A percentile compares a stretch with the other conserved stretches of the same genome.
These are phyloP conservation scores for Pseudogymnoascus pannorum DNA, from an alignment of 2,329 filamentous ascomycete species.

Conservation along the genomic window DNA sequence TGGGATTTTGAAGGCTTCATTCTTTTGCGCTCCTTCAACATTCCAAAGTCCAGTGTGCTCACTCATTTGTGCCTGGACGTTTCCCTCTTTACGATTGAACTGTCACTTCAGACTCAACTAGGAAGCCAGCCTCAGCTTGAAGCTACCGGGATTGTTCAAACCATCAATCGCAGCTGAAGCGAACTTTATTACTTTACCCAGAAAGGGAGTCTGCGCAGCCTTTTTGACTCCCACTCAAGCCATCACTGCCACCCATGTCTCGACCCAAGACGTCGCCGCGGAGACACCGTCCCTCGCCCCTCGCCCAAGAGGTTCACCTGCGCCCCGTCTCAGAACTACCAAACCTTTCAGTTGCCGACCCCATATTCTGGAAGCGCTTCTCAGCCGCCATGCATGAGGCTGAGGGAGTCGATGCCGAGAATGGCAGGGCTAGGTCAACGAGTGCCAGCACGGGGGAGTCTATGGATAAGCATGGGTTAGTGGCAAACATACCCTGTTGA, in stretches of 20 bases:
- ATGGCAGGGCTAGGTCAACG: conserved; percentile 14
- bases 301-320: conserved; percentile 25
- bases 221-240: neutral
- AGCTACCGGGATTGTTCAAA: neutral
- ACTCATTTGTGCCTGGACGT: conserved; percentile 3
- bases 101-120: neutral
- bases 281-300: conserved; percentile 22
- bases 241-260: neutral
- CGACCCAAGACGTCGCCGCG: neutral
- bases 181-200: neutral
- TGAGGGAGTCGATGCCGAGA: conserved; percentile 22
- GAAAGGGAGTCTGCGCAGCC: neutral
- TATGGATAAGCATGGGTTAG: conserved; percentile 15
- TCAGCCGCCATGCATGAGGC: conserved; percentile 25
- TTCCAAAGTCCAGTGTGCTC: neutral
- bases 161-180: neutral
- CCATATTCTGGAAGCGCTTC: conserved; percentile 30
- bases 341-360: conserved; percentile 16
- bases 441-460: conserved; percentile 15
- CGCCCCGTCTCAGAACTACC: conserved; percentile 18
- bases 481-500: neutral
- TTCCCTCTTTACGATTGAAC: neutral
- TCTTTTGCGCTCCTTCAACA: neutral
- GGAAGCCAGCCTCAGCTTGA: neutral
- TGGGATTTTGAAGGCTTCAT: neutral